Evolutionary conservation across 768 basidiomycete species (phyloP).

Genomic region (Sarcodon sp.): DNA sequence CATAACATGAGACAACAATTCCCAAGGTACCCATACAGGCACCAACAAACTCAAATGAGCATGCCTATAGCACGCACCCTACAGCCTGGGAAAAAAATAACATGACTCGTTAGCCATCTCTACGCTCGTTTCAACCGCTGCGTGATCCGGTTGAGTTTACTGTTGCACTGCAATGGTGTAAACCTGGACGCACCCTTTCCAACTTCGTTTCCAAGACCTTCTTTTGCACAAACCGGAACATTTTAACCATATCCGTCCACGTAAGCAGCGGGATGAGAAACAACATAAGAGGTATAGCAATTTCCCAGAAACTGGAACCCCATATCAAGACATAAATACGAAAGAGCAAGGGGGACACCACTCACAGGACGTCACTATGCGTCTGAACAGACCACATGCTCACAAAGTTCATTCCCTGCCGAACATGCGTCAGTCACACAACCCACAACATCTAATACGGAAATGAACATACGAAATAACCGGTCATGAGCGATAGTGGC

Average conservation of each 20-base stretch:
- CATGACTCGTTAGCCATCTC: too few relatives aligned
- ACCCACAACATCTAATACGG: neutral
- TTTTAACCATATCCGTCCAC: conserved; percentile 17
- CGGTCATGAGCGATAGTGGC: conserved; percentile 56
- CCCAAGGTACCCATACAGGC: too few relatives aligned
- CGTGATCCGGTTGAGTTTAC: too few relatives aligned
- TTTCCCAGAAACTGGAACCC: conserved; percentile 45
- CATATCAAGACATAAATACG: conserved; percentile 7
- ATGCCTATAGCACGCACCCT: too few relatives aligned
- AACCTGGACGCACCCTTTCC: too few relatives aligned
- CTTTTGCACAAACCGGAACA: too few relatives aligned
- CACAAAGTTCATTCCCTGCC: conserved; percentile 56
- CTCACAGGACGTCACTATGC: conserved; percentile 34
- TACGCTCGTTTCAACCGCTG: too few relatives aligned
- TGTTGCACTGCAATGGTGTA: too few relatives aligned
- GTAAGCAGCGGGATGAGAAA: conserved; percentile 40
- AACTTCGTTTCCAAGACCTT: too few relatives aligned
- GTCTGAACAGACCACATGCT: conserved; percentile 35
- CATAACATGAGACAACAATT: too few relatives aligned
- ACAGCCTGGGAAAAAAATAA: too few relatives aligned
- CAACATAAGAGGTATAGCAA: conserved; percentile 46
- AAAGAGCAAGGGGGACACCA: conserved; percentile 8
- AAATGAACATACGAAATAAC: conserved; percentile 43
- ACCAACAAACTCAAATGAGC: too few relatives aligned
- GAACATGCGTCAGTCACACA: neutral